Evolutionary conservation across 208 protist genomes (phyloP).

Genomic region (Trypanosoma cruzi): DNA sequence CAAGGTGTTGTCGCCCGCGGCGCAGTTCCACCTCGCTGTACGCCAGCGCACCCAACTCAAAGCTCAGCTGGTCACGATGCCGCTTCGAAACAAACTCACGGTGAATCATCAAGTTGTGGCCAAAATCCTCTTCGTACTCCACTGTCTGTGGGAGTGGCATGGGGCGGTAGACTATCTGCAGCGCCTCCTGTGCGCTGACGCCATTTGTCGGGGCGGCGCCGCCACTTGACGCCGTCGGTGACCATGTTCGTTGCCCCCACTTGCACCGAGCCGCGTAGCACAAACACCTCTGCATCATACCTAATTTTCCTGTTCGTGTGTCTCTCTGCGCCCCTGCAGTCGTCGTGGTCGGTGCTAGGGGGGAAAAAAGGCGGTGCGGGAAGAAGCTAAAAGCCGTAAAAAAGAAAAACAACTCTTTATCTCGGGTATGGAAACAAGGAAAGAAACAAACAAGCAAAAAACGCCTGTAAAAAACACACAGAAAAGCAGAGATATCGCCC

Average conservation of each 20-base stretch:
- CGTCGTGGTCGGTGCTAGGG: not conserved
- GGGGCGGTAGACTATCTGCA: conserved; percentile 84
- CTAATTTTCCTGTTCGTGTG: conserved; percentile 4
- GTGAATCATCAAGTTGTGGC: conserved; percentile 83
- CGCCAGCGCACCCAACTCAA: conserved; percentile 57
- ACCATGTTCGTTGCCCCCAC: conserved; percentile 77
- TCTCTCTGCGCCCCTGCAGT: not conserved
- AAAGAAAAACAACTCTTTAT: too few species aligned
- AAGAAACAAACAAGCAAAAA: too few species aligned
- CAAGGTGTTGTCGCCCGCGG: conserved; percentile 60
- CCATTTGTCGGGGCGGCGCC: conserved; percentile 71
- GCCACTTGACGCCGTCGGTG: conserved; percentile 58
- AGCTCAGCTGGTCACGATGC: conserved; percentile 57
- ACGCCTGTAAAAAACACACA: too few species aligned
- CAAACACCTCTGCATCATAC: conserved; percentile 13
- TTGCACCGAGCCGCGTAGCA: conserved; percentile 41
- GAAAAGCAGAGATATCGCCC: too few species aligned
- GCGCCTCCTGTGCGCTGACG: conserved; percentile 74
- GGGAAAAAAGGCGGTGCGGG: too few species aligned
- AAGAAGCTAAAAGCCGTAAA: too few species aligned
- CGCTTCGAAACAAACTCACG: conserved; percentile 81
- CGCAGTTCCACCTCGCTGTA: conserved; percentile 80
- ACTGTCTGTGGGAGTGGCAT: conserved; percentile 78
- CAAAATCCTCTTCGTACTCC: conserved; percentile 91
- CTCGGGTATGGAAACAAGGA: too few species aligned